These are phyloP conservation scores for Adansonia gregorii DNA, from an alignment of 441 rosid species.

Conservation along the genomic window DNA sequence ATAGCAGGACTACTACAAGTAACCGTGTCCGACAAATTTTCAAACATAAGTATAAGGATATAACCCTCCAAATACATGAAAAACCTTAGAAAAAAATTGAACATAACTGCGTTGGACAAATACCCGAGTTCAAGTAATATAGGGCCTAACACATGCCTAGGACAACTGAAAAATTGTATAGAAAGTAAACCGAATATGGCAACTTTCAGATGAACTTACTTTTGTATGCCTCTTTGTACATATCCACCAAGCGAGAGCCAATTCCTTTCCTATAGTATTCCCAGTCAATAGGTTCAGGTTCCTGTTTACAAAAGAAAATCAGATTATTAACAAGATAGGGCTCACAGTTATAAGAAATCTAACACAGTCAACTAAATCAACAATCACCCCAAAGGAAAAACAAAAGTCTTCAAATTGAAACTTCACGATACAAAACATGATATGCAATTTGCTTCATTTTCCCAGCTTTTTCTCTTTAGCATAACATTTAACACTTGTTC, in stretches of 20 bases:
- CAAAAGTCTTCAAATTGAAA: not conserved
- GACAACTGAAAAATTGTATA: not conserved
- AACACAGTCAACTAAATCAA: not conserved
- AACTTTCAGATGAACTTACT: slow-evolving; percentile 47
- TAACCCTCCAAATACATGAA: too few relatives aligned
- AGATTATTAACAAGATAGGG: not conserved
- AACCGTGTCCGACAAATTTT: too few relatives aligned
- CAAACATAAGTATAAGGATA: too few relatives aligned
- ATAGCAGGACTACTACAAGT: too few relatives aligned
- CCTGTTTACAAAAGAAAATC: slow-evolving; percentile 46
- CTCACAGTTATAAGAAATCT: not conserved
- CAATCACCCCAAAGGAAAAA: not conserved
- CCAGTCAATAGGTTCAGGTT: slow-evolving; percentile 93
- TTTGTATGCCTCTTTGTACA: slow-evolving; percentile 89
- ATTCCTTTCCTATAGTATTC: slow-evolving; percentile 78
- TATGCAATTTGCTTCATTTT: not conserved
- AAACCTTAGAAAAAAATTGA: too few relatives aligned
- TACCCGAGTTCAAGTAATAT: too few relatives aligned
- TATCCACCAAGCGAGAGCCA: slow-evolving; percentile 86
- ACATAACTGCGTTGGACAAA: too few relatives aligned
- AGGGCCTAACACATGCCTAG: too few relatives aligned
- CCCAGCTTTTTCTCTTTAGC: not conserved
- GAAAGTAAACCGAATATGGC: not conserved
- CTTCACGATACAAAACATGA: not conserved
- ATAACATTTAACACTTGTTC: not conserved